Base-by-base conservation (phyloP, 257 asterid species). In the Solanum commersonii region DNA sequence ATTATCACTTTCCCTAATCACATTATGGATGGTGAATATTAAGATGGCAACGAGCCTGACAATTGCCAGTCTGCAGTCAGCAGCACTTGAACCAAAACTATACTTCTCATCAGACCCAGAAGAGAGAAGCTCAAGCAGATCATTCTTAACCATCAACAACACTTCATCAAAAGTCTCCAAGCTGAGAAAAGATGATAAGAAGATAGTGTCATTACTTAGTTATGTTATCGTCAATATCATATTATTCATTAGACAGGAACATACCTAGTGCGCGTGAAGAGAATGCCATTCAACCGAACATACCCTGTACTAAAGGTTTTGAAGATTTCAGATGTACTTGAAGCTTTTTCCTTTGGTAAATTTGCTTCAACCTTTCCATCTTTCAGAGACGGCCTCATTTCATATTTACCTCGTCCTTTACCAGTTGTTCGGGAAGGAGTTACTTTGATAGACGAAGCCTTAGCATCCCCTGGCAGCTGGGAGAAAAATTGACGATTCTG, bases 241-340 rank as follows among this genome's bases (percentile, higher is more conserved):
- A 46, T 46, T 29, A 81, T 9, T 29, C 10, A 16, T 49, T 82
- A 49, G 71, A 82, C 68, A 87, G 85, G 33, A 88, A 88, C 92
- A 89, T 88, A 97, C 99, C 99, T 97, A 65, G 99, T 97, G 87
- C 98, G 97, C 8, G 98, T 94, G 90, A 97, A 97, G 63, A 97
- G 94, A 88, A 97, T 91, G 59, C 99, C 99, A 89, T 97, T 94
- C 65, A 96, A 88, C 90, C 99, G 93, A 84, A 96, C 94, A 91
- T 95, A 96, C 65, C 95, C 94, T 10, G 93, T 94, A 85, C 90
- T 89, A 84, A 97, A 96, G 44, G 89, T 92, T 90, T 92, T 96
- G 86, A 92, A 89, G 74, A 91, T 88, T 46, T 94, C 98, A 37
- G 89, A 29, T 56, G 89, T 87, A 87, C 87, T 87, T 77, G 93